These are phyloP conservation scores for Parachlorella kessleri DNA, from an alignment of 139 green algal genomes.

Conservation along the genomic window DNA sequence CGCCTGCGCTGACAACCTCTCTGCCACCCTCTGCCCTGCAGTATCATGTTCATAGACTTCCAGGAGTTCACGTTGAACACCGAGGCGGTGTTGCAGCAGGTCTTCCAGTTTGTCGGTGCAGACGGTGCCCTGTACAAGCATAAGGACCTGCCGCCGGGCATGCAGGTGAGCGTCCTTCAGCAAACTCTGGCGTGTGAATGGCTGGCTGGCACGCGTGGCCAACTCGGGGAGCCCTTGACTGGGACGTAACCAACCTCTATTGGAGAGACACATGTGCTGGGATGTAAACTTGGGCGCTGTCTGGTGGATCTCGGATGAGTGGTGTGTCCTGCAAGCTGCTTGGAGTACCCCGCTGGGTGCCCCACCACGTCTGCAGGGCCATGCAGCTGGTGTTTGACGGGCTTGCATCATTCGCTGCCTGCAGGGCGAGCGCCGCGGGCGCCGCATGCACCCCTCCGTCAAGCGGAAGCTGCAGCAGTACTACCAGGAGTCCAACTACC, in stretches of 20 bases:
- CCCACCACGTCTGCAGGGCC: background rate
- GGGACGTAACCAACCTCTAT: too few relatives aligned
- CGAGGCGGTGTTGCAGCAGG: conserved; percentile 46
- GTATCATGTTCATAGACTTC: conserved; percentile 79
- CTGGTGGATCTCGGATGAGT: background rate
- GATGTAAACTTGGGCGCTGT: background rate
- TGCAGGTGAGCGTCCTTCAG: conserved; percentile 42
- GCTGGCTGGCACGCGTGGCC: too few relatives aligned
- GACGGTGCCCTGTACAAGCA: conserved; percentile 49
- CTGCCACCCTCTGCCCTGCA: conserved; percentile 25
- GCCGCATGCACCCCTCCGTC: conserved; percentile 53
- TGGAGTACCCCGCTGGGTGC: background rate
- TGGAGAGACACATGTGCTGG: too few relatives aligned
- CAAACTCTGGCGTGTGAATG: background rate
- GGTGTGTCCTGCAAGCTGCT: background rate
- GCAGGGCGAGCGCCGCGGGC: conserved; percentile 41
- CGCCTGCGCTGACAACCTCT: too few relatives aligned
- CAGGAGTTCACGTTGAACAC: conserved; percentile 61
- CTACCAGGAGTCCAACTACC: conserved; percentile 41
- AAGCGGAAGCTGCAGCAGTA: conserved; percentile 36
- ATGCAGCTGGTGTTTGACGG: background rate
- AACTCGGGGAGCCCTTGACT: too few relatives aligned
- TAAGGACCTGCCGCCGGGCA: conserved; percentile 39
- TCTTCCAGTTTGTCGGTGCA: conserved; percentile 68
- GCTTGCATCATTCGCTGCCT: background rate